Evolutionary conservation across 371 early-diverging fungal genomes (phyloP), one percentile per base, ranked within the genome.

Genomic region (Phascolomyces articulosus): DNA sequence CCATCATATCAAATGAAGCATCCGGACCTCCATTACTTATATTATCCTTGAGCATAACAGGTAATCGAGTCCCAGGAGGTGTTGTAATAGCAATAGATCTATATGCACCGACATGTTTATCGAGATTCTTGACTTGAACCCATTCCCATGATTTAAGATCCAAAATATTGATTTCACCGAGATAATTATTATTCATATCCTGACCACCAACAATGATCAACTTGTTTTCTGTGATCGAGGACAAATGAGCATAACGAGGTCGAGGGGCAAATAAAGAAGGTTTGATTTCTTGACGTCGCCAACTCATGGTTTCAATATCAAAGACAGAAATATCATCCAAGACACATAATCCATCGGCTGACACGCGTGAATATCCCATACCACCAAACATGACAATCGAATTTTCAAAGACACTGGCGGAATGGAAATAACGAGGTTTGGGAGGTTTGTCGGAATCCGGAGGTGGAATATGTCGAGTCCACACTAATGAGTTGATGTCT

Each of bases 171-270:
- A 90, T 83, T 69, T 93, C 91, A 55, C 87, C 85, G 13, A 92
- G 84, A 69, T 93, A 91, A 55, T 83, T 83, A 71, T 92, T 91
- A 56, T 78, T 77, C 61, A 89, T 78, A 63, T 93, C 92, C 69
- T 93, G 93, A 13, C 93, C 93, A 53, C 93, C 93, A 55, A 93
- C 82, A 6, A 93, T 73, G 4, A 91, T 78, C 24, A 93, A 72
- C 54, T 85, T 80, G 55, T 83, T 73, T 21, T 79, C 75, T 68
- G 85, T 70, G 56, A 84, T 75, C 64, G 80, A 72, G 48, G 91
- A 74, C 24, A 93, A 70, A 60, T 93, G 93, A 2, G 93, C 93
- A 72, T 93, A 93, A 21, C 93, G 80, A 21, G 93, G 87, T 62
- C 85, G 81, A 15, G 93, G 91, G 3, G 81, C 73, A 63, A 78